Evolutionary conservation across 1,284 basidiomycete genomes (phyloP).

Genomic region (Trametes sp.): DNA sequence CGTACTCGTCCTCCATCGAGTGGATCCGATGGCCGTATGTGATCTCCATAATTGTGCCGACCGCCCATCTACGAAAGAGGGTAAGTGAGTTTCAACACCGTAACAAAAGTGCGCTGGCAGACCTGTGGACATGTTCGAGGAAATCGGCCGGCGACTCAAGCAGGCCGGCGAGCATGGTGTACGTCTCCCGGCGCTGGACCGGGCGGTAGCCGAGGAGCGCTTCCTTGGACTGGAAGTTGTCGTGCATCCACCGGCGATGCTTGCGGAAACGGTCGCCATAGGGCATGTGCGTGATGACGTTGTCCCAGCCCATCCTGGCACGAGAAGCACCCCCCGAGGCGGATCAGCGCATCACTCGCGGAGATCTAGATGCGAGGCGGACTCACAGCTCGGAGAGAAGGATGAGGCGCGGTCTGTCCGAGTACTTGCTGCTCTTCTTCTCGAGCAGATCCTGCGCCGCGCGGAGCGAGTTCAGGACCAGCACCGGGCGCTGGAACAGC

Average conservation of each 20-base stretch:
- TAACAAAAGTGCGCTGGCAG: not conserved
- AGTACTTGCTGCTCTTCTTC: constrained; percentile 59
- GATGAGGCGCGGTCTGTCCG: constrained; percentile 47
- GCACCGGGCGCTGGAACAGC: constrained; percentile 38
- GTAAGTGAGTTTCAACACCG: not conserved
- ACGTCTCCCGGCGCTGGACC: constrained; percentile 37
- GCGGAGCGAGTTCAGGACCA: constrained; percentile 44
- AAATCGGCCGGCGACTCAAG: constrained; percentile 34
- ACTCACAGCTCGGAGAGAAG: constrained; percentile 39
- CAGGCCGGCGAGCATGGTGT: constrained; percentile 35
- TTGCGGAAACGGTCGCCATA: constrained; percentile 42
- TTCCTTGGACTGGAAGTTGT: constrained; percentile 35
- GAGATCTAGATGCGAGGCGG: constrained; percentile 28
- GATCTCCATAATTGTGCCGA: constrained; percentile 34
- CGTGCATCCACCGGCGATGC: constrained; percentile 41
- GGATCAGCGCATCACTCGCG: constrained; percentile 24
- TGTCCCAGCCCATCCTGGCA: constrained; percentile 39
- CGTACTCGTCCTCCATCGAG: constrained; percentile 39
- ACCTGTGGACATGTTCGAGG: constrained; percentile 38
- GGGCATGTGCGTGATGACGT: constrained; percentile 36
- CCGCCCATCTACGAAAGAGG: constrained; percentile 31
- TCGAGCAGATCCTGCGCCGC: constrained; percentile 62
- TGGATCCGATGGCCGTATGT: constrained; percentile 41
- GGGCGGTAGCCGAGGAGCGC: constrained; percentile 34
- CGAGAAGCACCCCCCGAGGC: constrained; percentile 22